Evolutionary conservation across 129 eudicot genomes (phyloP).

Genomic region (Dittrichia graveolens): DNA sequence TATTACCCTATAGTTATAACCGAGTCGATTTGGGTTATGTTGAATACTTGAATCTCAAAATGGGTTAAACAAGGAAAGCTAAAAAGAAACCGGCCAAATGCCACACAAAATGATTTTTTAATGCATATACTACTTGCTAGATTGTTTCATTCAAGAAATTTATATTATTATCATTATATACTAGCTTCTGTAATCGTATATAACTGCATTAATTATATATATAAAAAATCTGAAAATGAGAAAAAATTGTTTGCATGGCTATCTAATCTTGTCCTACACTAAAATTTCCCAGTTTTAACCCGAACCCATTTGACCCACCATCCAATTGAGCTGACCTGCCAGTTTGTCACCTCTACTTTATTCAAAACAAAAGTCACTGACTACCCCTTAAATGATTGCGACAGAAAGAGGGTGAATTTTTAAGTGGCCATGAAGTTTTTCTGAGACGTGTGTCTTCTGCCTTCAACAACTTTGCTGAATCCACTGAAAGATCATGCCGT

Average conservation of each 20-base stretch:
- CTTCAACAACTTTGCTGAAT: constrained; percentile 82
- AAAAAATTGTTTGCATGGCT: background rate
- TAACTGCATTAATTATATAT: background rate
- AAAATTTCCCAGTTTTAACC: background rate
- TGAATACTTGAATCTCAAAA: background rate
- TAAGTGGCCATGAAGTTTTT: constrained; percentile 89
- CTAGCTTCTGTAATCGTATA: constrained; percentile 1
- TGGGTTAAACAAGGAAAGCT: background rate
- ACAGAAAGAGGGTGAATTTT: constrained; percentile 96
- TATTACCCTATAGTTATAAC: background rate
- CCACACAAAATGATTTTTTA: background rate
- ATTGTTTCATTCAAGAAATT: background rate
- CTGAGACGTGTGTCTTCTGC: constrained; percentile 69
- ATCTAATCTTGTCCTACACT: background rate
- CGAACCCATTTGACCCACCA: background rate
- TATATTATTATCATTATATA: background rate
- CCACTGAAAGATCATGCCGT: constrained; percentile 86
- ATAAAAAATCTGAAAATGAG: background rate
- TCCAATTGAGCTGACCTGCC: background rate
- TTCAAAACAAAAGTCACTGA: background rate
- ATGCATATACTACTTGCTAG: background rate
- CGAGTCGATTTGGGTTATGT: background rate
- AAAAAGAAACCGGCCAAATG: background rate
- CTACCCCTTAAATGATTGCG: constrained; percentile 14
- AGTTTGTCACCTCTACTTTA: background rate